Conservation (phyloP, 2,329 filamentous ascomycete species). For the Penicillium occitanis region DNA sequence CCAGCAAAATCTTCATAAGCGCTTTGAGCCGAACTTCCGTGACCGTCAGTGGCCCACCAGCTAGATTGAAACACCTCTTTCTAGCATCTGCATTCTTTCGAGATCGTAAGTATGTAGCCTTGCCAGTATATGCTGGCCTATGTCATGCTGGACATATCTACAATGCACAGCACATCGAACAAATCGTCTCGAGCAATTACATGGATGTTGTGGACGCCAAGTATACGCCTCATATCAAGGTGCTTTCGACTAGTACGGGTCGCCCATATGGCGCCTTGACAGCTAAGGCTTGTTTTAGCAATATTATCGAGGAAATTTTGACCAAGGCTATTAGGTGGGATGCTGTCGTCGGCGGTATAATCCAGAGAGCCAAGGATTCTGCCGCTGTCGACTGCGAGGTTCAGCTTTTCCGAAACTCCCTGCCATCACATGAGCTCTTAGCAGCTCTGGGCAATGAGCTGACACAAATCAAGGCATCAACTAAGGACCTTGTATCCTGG, state of each 20-base stretch:
- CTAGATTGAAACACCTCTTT: conserved; percentile 28
- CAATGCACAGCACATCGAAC: conserved; percentile 24
- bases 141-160: conserved; percentile 52
- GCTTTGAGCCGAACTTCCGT: conserved; percentile 25
- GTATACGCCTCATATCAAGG: neutral
- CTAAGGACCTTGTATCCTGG: no score
- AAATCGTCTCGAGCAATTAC: conserved; percentile 18
- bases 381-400: conserved; percentile 24
- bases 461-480: no score
- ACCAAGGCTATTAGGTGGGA: conserved; percentile 27
- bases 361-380: conserved; percentile 22
- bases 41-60: conserved; percentile 31
- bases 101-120: conserved; percentile 23
- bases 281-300: conserved; percentile 24
- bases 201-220: neutral
- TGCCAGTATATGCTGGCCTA: conserved; percentile 33
- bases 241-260: conserved; percentile 26
- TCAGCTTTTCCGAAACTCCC: conserved; percentile 31
- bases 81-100: conserved; percentile 26
- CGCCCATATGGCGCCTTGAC: conserved; percentile 22
- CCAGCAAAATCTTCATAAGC: conserved; percentile 30
- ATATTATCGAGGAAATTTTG: conserved; percentile 26
- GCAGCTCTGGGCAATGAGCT: conserved; percentile 27
- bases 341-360: conserved; percentile 25
- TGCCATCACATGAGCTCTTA: conserved; percentile 21